Conservation (phyloP, 2,329 filamentous ascomycete genomes). For the Aschersonia sp. region DNA sequence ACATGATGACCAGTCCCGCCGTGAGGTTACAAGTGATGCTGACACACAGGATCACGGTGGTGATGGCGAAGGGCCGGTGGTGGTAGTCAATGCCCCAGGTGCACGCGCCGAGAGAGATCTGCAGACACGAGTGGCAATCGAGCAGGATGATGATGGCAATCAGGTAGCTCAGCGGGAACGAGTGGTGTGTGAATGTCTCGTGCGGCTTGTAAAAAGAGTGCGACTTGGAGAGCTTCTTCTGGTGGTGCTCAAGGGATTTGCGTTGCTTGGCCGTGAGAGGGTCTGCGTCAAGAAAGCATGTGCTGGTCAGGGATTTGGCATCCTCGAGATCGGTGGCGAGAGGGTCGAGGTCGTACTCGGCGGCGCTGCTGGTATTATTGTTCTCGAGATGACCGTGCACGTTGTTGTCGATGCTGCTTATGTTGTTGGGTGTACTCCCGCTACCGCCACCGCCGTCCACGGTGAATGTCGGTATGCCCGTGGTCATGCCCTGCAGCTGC, state of each 20-base stretch:
- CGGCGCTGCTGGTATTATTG: conserved; percentile 4
- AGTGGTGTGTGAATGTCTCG: conserved; percentile 68
- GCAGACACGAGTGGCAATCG: conserved; percentile 66
- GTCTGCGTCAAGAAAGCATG: conserved; percentile 34
- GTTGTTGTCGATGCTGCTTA: no score
- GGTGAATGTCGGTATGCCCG: background rate
- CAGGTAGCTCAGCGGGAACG: conserved; percentile 62
- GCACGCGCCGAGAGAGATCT: conserved; percentile 63
- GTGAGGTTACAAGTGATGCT: conserved; percentile 67
- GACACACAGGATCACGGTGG: conserved; percentile 67
- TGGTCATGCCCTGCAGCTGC: background rate
- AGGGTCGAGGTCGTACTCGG: background rate
- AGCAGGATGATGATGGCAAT: conserved; percentile 66
- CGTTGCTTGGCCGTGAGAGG: conserved; percentile 55
- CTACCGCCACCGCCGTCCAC: conserved; percentile 21
- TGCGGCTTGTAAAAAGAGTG: conserved; percentile 86
- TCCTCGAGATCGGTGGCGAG: conserved; percentile 22
- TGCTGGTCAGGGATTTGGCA: conserved; percentile 16
- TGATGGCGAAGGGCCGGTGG: conserved; percentile 54
- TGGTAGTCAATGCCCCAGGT: conserved; percentile 70
- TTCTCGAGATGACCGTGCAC: conserved; percentile 12
- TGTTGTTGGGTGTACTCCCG: conserved; percentile 5
- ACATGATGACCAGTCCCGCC: conserved; percentile 60
- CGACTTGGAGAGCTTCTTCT: conserved; percentile 65
- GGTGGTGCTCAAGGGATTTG: conserved; percentile 57